A percentile compares a stretch with the other conserved stretches of the same genome.
These are phyloP conservation scores for Kluyveromyces nonfermentans DNA, from an alignment of 805 yeast species.

Conservation along the genomic window DNA sequence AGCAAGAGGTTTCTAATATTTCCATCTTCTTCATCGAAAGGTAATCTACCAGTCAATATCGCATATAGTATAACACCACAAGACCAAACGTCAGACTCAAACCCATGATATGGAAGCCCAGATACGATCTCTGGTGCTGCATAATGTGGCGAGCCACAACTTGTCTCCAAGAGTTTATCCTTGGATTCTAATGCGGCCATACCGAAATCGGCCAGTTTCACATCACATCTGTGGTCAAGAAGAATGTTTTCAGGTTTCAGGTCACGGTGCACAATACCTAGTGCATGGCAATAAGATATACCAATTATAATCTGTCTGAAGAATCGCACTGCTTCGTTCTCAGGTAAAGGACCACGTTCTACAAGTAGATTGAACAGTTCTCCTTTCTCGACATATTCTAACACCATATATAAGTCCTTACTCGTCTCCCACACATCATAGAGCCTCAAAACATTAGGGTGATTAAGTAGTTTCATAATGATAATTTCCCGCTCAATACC, in stretches of 20 bases:
- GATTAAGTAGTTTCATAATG: conserved; percentile 72
- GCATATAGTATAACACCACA: conserved; percentile 96
- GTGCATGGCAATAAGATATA: conserved; percentile 73
- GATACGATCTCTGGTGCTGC: conserved; percentile 98
- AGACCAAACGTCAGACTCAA: conserved; percentile 96
- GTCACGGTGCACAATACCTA: conserved; percentile 83
- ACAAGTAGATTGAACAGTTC: conserved; percentile 89
- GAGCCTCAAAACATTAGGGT: conserved; percentile 67
- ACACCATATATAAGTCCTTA: conserved; percentile 70
- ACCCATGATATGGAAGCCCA: conserved; percentile 91
- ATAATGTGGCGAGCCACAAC: conserved; percentile 97
- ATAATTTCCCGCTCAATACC: conserved; percentile 84
- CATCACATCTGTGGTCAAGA: conserved; percentile 74
- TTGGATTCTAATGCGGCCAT: conserved; percentile 94
- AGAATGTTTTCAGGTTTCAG: conserved; percentile 73
- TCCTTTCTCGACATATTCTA: conserved; percentile 96
- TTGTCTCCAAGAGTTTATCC: conserved; percentile 77
- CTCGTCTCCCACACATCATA: conserved; percentile 86
- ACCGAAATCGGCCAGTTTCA: conserved; percentile 96
- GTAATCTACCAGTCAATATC: conserved; percentile 84
- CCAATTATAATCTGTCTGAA: conserved; percentile 82
- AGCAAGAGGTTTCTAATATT: conserved; percentile 77
- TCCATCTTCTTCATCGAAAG: conserved; percentile 81
- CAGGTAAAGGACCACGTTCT: conserved; percentile 80
- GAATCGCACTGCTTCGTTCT: conserved; percentile 81